Base-by-base conservation (phyloP, 306 rosid species). In the Castanospermum australe region DNA sequence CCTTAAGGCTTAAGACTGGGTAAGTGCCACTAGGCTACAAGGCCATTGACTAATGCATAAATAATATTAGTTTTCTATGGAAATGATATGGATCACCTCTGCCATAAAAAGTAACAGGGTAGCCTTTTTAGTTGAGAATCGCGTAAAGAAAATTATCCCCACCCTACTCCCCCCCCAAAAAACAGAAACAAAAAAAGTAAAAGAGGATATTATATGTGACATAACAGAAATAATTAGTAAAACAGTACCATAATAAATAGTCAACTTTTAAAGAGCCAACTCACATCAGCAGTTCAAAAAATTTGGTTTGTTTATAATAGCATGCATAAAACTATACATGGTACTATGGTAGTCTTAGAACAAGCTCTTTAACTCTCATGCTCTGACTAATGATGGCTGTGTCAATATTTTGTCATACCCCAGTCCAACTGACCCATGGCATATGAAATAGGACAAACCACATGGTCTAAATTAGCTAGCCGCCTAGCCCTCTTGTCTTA, bases 371-470 rank as follows among this genome's bases (percentile, higher is more conserved):
- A 48, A 44, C 36, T 5, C 1, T 8, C 45, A 36, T 50, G 61
- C 41, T 57, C 69, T 33, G 35, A 64, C 39, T 76, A 48, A 64
- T 50, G 64, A 76, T 50, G 73, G 36, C n/a, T 32, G 32, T 64
- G 55, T 77, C n/a, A 11, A 65, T 52, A 50, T 50, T 76, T 63
- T 48, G 54, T 75, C 72, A 75, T 47, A 38, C 36, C 61, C 60
- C 51, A 12, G 54, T 33, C 22, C 30, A 44, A 44, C 30, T 47
- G 11, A 1, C 70, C 70, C 30, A 56, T 24, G 47, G 20, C 76
- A 42, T 35, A 44, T 30, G 52, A 73, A n/a, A 30, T 65, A 74
- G 47, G 61, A 57, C 63, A 56, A 66, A 81, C 6, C 84, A 21
- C 52, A 44, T n/a, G 36, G 51, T 35, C 12, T 36, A 22, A 71